phyloP scores from a whole-genome alignment of 108 stramenopile genomes.

The Nitzschia sp. region DNA sequence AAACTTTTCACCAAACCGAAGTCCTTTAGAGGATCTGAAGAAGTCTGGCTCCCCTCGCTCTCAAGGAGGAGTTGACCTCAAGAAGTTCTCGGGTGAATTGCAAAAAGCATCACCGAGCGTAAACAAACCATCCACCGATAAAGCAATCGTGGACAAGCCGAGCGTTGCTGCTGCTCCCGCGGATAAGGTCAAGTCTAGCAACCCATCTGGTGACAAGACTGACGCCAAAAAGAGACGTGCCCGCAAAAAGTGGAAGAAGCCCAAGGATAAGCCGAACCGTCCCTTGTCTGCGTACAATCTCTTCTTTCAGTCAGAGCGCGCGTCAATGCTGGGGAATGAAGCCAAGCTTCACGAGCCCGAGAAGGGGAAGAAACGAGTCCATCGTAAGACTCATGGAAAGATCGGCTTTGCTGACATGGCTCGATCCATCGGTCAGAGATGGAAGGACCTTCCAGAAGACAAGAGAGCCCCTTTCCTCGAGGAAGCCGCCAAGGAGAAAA shows the following conservation, averaged over 20 bases:
- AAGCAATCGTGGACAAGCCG: background rate
- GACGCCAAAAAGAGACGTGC: conserved; percentile 26
- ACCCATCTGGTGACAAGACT: background rate
- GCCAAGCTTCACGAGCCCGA: conserved; percentile 17
- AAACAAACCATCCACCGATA: background rate
- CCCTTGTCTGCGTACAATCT: conserved; percentile 46
- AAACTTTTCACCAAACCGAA: background rate
- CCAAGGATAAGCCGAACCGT: conserved; percentile 40
- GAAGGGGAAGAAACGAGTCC: conserved; percentile 44
- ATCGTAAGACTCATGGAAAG: conserved; percentile 82
- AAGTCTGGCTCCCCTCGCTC: background rate
- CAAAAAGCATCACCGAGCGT: background rate
- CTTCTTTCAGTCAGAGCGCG: conserved; percentile 42
- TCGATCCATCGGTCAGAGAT: conserved; percentile 58
- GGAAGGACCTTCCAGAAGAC: conserved; percentile 43
- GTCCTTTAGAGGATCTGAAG: background rate
- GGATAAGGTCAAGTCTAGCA: background rate
- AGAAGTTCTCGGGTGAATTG: background rate
- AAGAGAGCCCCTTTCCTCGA: conserved; percentile 22
- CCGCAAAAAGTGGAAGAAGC: conserved; percentile 46
- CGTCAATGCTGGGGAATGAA: conserved; percentile 37
- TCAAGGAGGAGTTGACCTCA: conserved; percentile 3
- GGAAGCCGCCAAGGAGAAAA: conserved; percentile 37
- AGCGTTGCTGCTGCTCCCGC: background rate
- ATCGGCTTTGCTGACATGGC: conserved; percentile 80